These are phyloP conservation scores for Lathyrus aphaca DNA, from an alignment of 306 rosid genomes.

Conservation along the genomic window DNA sequence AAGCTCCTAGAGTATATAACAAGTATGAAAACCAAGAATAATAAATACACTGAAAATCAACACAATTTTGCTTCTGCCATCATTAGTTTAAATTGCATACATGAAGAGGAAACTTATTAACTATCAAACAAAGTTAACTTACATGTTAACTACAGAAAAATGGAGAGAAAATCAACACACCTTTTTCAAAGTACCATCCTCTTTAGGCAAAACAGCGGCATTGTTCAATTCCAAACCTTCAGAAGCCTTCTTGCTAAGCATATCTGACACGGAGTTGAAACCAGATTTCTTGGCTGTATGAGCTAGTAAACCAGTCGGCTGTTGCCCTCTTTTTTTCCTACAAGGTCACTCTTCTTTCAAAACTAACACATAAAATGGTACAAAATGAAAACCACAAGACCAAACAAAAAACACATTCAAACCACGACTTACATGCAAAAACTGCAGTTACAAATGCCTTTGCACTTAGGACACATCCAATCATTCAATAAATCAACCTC, in stretches of 20 bases:
- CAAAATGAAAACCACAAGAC: neutral
- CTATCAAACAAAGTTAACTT: conserved; percentile 19
- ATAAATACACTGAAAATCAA: neutral
- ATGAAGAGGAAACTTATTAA: conserved; percentile 2
- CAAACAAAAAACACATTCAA: neutral
- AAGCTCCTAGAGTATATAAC: conserved; percentile 35
- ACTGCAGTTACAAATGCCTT: conserved; percentile 79
- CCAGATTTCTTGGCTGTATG: conserved; percentile 64
- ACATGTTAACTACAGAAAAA: neutral
- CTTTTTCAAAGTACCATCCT: conserved; percentile 34
- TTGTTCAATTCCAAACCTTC: neutral
- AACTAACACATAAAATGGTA: conserved; percentile 3
- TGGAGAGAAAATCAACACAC: conserved; percentile 34
- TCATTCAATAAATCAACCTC: conserved; percentile 43
- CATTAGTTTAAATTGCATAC: conserved; percentile 4
- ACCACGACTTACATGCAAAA: conserved; percentile 57
- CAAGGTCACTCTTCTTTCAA: conserved; percentile 18
- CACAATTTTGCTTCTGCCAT: neutral
- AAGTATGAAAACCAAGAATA: neutral
- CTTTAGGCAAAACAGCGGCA: conserved; percentile 29
- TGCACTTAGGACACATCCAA: conserved; percentile 82
- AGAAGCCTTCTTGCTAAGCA: conserved; percentile 41
- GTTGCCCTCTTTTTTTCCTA: conserved; percentile 71
- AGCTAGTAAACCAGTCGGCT: conserved; percentile 66
- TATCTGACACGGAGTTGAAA: conserved; percentile 61